phyloP scores from a whole-genome alignment of 2,329 filamentous ascomycete species.

The Chaetomiaceae sp. region DNA sequence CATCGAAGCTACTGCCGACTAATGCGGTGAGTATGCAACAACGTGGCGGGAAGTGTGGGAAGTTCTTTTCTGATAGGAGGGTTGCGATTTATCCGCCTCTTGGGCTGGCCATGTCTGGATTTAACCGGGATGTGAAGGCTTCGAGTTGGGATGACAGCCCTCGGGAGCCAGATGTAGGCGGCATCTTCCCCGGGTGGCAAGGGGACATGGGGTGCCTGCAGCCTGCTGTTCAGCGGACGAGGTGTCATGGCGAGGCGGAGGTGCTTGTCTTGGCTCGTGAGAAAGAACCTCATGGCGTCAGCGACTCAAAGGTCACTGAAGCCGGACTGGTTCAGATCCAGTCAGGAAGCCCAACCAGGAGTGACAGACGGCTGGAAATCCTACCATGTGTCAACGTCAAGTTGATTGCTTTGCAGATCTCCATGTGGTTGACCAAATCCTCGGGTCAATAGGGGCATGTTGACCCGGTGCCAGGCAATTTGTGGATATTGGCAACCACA shows the following conservation, averaged over 20 bases:
- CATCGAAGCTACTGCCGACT: slow-evolving; percentile 1
- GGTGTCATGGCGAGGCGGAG: too few species aligned
- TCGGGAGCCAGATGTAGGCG: background rate
- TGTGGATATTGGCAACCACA: slow-evolving; percentile 2
- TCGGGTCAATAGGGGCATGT: background rate
- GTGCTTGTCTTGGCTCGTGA: too few species aligned
- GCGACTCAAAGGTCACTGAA: too few species aligned
- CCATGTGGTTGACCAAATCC: background rate
- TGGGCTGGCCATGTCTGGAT: background rate
- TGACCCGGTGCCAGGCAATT: background rate
- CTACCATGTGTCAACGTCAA: too few species aligned
- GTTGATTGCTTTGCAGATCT: background rate
- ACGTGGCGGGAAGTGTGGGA: background rate
- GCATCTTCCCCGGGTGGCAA: background rate
- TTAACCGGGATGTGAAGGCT: slow-evolving; percentile 1
- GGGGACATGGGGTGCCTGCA: too few species aligned
- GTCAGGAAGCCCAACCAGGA: too few species aligned
- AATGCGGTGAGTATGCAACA: background rate
- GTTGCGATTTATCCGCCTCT: background rate
- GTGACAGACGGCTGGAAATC: background rate
- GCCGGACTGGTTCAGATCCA: too few species aligned
- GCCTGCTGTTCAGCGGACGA: too few species aligned
- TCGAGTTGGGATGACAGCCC: background rate
- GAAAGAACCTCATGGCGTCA: too few species aligned
- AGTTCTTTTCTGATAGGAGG: background rate